phyloP scores from a whole-genome alignment of 768 basidiomycete species.

The Mycena capillaripes region DNA sequence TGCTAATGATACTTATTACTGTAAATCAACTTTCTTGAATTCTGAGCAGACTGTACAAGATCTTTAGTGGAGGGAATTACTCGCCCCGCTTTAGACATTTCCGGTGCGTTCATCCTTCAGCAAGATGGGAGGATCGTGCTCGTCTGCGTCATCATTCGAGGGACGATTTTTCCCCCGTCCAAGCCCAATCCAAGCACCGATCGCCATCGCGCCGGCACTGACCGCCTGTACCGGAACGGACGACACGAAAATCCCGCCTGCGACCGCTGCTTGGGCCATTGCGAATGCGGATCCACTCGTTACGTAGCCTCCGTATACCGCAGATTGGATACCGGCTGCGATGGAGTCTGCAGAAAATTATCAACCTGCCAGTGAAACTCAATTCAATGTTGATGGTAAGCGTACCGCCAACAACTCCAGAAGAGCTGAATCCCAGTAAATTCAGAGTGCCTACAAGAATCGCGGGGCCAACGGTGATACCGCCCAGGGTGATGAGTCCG shows the following conservation, averaged over 20 bases:
- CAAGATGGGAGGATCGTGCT: neutral
- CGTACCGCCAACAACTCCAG: constrained; percentile 6
- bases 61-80: too few species aligned
- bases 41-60: too few species aligned
- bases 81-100: too few species aligned
- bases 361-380: neutral
- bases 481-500: neutral
- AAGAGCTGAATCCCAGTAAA: constrained; percentile 6
- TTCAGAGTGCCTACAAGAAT: neutral
- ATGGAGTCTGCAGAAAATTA: neutral
- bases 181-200: constrained; percentile 22
- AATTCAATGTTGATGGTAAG: neutral
- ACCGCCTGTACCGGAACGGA: constrained; percentile 8
- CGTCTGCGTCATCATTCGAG: neutral
- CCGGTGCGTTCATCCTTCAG: neutral
- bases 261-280: constrained; percentile 6
- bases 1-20: too few species aligned
- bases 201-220: constrained; percentile 11
- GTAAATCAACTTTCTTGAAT: too few species aligned
- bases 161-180: neutral
- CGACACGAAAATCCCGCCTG: constrained; percentile 11
- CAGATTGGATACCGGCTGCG: neutral
- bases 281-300: constrained; percentile 8
- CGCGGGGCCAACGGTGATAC: neutral
- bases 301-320: neutral